These are phyloP conservation scores for Zoysia matrella DNA, from an alignment of 202 grass and related monocot genomes.

Conservation along the genomic window DNA sequence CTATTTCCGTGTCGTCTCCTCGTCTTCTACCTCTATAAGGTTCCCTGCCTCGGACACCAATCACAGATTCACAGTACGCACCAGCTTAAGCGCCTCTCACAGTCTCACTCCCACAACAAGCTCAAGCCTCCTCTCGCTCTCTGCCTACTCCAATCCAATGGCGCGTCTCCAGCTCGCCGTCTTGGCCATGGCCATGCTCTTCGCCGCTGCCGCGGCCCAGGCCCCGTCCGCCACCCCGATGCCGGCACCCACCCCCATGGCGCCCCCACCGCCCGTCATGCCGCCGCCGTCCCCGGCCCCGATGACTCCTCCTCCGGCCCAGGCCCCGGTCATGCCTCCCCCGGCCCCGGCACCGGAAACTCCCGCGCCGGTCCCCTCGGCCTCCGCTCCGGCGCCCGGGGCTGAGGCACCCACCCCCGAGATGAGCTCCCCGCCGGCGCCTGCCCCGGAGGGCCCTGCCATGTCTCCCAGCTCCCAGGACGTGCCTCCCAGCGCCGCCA, in stretches of 20 bases:
- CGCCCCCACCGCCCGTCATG: constrained; percentile 26
- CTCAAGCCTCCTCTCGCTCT: constrained; percentile 36
- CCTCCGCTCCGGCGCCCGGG: constrained; percentile 36
- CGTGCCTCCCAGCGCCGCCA: constrained; percentile 43
- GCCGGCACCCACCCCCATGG: constrained; percentile 51
- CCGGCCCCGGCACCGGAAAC: background rate
- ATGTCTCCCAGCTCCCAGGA: background rate
- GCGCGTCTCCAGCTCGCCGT: constrained; percentile 62
- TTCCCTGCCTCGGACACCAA: constrained; percentile 26
- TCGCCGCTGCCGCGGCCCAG: constrained; percentile 63
- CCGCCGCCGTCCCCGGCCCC: constrained; percentile 50
- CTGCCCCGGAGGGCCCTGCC: background rate
- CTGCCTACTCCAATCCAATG: constrained; percentile 47
- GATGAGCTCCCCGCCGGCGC: constrained; percentile 39
- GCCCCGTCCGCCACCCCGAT: constrained; percentile 58
- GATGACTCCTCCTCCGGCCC: constrained; percentile 44
- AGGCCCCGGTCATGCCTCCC: background rate
- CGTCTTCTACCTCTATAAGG: constrained; percentile 43
- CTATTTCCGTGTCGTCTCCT: background rate
- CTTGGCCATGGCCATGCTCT: constrained; percentile 65
- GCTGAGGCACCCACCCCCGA: constrained; percentile 25
- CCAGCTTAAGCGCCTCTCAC: constrained; percentile 6
- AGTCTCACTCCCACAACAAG: background rate
- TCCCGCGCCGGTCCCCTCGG: constrained; percentile 24
- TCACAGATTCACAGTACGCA: constrained; percentile 40